Conservation (phyloP, 257 asterid species). For the Primulina huaijiensis region DNA sequence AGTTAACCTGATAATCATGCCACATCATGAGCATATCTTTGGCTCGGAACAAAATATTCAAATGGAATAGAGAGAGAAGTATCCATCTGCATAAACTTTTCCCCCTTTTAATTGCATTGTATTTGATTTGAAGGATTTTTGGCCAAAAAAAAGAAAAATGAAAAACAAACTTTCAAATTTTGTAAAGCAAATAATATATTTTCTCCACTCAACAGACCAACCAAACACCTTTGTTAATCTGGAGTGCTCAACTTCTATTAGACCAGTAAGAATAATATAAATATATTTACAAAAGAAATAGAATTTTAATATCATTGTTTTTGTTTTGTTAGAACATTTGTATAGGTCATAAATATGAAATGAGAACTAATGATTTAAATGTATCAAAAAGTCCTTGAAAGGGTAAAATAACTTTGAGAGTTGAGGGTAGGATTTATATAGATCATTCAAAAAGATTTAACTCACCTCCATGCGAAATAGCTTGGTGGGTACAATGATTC, state of each 20-base stretch:
- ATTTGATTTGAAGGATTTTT: no score
- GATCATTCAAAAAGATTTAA: neutral
- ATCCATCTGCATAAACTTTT: neutral
- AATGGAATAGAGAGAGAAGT: neutral
- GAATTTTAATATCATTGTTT: neutral
- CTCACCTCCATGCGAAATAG: slow-evolving; percentile 93
- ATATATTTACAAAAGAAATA: no score
- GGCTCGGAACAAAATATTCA: neutral
- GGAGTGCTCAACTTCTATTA: neutral
- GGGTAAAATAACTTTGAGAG: neutral
- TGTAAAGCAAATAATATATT: no score
- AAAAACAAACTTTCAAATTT: neutral
- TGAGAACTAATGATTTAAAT: neutral
- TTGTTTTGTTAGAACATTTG: neutral
- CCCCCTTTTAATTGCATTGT: no score
- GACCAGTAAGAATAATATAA: neutral
- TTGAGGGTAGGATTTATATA: neutral
- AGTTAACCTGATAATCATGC: slow-evolving; percentile 58
- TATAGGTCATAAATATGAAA: neutral
- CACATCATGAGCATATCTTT: slow-evolving; percentile 21
- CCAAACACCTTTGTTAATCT: neutral
- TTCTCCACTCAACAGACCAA: neutral
- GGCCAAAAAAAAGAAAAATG: no score
- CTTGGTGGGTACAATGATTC: slow-evolving; percentile 79
- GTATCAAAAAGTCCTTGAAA: neutral